Percentiles rank a stretch among this genome's conserved stretches.
Conservation (phyloP, 768 basidiomycete species). For the Peribolospora kevripleyi region DNA sequence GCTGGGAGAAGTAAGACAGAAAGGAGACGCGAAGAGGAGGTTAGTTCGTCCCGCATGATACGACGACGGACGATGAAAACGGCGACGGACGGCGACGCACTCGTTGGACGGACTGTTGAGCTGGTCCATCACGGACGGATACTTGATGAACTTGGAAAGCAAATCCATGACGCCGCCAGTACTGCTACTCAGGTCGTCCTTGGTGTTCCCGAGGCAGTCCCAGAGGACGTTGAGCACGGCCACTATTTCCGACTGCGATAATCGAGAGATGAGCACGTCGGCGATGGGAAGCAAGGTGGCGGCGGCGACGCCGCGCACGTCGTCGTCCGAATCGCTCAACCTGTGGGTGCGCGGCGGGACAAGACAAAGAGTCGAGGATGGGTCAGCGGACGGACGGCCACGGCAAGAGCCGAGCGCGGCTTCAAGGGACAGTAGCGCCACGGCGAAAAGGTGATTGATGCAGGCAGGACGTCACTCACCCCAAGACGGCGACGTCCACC, state of each 20-base stretch:
- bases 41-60: background rate
- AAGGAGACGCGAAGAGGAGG: conserved; percentile 4
- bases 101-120: background rate
- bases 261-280: conserved; percentile 44
- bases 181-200: conserved; percentile 87
- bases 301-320: conserved; percentile 85
- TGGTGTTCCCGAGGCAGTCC: conserved; percentile 73
- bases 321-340: conserved; percentile 73
- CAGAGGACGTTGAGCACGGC: conserved; percentile 63
- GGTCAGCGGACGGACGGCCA: too few species aligned
- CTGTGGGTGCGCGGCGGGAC: conserved; percentile 21
- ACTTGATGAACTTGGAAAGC: conserved; percentile 19
- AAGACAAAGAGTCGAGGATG: too few species aligned
- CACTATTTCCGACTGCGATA: conserved; percentile 41
- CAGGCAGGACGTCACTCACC: conserved; percentile 29
- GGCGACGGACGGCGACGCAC: background rate
- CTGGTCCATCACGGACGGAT: background rate
- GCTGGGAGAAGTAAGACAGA: conserved; percentile 22
- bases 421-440: too few species aligned
- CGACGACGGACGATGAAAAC: too few species aligned
- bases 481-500: conserved; percentile 70
- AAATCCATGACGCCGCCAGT: conserved; percentile 95
- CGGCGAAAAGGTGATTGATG: too few species aligned
- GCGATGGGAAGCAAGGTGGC: conserved; percentile 77
- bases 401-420: too few species aligned